phyloP scores from a whole-genome alignment of 352 stramenopile genomes.

The Pythium periplocum region DNA sequence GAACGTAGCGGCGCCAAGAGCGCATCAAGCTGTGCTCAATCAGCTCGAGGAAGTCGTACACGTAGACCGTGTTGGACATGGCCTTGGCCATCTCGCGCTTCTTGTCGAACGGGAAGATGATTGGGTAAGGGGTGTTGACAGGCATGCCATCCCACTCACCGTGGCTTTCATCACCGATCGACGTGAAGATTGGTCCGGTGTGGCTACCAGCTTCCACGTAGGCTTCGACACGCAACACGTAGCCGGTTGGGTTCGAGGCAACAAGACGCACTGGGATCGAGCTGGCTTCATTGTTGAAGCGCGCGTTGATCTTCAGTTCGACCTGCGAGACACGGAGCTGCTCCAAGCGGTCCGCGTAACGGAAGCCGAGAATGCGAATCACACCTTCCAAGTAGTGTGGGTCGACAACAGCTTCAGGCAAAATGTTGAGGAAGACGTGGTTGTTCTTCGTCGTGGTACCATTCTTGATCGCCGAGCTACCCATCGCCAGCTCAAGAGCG shows the following conservation, averaged over 20 bases:
- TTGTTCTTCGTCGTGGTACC: conserved; percentile 92
- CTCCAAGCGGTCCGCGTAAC: conserved; percentile 87
- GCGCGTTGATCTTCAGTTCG: conserved; percentile 96
- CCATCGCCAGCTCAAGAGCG: conserved; percentile 94
- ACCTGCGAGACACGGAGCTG: conserved; percentile 94
- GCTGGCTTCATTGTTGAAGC: conserved; percentile 89
- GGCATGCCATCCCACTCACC: conserved; percentile 94
- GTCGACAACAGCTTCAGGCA: conserved; percentile 92
- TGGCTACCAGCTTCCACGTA: conserved; percentile 96
- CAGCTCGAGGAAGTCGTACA: conserved; percentile 99
- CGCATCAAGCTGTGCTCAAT: conserved; percentile 96
- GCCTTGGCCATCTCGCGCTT: conserved; percentile 88
- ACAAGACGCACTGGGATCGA: conserved; percentile 96
- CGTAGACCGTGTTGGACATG: conserved; percentile 98
- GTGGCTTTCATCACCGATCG: conserved; percentile 81
- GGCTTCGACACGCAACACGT: conserved; percentile 98
- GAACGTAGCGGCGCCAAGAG: conserved; percentile 90
- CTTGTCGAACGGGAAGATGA: conserved; percentile 94
- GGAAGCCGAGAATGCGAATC: conserved; percentile 87
- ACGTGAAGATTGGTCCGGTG: conserved; percentile 87
- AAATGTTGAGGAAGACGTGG: conserved; percentile 99
- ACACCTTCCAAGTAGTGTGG: conserved; percentile 95
- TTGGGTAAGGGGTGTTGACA: conserved; percentile 95
- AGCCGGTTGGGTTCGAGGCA: conserved; percentile 97
- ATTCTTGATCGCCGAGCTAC: conserved; percentile 87